A percentile compares a stretch with the other conserved stretches of the same genome.
Evolutionary conservation across 768 basidiomycete species (phyloP).

Genomic region (Tricholoma matsutake): DNA sequence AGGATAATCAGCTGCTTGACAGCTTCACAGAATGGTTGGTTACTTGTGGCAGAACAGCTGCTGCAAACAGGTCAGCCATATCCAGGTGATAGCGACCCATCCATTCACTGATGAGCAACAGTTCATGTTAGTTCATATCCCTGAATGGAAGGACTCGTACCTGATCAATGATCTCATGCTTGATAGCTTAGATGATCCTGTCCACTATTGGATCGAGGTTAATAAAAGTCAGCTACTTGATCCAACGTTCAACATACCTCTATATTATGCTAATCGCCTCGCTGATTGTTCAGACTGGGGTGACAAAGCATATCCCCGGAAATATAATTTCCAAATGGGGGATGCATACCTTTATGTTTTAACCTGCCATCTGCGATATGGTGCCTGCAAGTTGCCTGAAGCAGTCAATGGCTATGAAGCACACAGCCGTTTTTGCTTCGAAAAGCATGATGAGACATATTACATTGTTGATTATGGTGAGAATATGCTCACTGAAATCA

Average conservation of each 20-base stretch:
- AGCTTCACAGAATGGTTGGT: too few relatives aligned
- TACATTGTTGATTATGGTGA: too few relatives aligned
- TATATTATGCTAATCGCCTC: neutral
- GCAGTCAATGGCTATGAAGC: too few relatives aligned
- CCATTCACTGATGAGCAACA: neutral
- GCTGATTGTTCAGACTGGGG: neutral
- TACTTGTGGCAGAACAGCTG: neutral
- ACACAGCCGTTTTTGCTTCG: too few relatives aligned
- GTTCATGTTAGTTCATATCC: neutral
- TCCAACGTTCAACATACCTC: conserved; percentile 4
- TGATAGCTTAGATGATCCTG: neutral
- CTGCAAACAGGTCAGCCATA: neutral
- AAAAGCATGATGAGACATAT: too few relatives aligned
- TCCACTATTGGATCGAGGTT: neutral
- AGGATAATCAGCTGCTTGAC: too few relatives aligned
- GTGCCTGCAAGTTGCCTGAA: too few relatives aligned
- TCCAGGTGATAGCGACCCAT: neutral
- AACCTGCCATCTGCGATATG: too few relatives aligned
- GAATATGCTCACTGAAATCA: conserved; percentile 1
- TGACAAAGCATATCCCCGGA: too few relatives aligned
- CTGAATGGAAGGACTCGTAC: neutral
- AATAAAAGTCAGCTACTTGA: neutral
- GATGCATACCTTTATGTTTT: too few relatives aligned
- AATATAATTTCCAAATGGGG: too few relatives aligned
- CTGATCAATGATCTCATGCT: neutral